Evolutionary conservation across 495 filamentous ascomycete genomes (phyloP).

Genomic region (Aspergillus incahuasiensis): DNA sequence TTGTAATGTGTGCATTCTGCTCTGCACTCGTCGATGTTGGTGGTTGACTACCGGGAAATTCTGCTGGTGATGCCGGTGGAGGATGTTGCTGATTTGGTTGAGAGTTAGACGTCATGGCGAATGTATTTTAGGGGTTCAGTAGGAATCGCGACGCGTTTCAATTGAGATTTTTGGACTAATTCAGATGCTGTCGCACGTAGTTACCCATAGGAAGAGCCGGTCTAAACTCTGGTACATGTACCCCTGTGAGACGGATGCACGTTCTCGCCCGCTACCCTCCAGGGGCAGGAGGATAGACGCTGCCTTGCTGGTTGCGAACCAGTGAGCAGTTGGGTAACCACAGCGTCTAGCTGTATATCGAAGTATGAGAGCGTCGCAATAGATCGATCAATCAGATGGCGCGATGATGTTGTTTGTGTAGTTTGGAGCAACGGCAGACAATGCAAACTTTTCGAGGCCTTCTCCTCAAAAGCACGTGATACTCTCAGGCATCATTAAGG

Average conservation of each 20-base stretch:
- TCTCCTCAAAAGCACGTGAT: neutral
- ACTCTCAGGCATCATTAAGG: neutral
- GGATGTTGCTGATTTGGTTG: slow-evolving; percentile 31
- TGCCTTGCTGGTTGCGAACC: neutral
- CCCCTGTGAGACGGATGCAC: slow-evolving; percentile 3
- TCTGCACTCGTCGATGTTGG: slow-evolving; percentile 31
- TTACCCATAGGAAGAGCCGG: neutral
- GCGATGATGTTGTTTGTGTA: slow-evolving; percentile 41
- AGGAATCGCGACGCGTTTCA: neutral
- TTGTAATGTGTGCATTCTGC: slow-evolving; percentile 27
- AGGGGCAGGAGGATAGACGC: slow-evolving; percentile 1
- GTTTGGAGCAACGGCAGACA: slow-evolving; percentile 48
- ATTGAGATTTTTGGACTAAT: neutral
- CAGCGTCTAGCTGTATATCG: slow-evolving; percentile 4
- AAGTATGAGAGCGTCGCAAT: slow-evolving; percentile 12
- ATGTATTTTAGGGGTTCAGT: neutral
- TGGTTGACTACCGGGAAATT: slow-evolving; percentile 23
- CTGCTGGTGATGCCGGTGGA: slow-evolving; percentile 26
- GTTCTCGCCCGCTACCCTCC: neutral
- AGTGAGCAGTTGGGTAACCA: neutral
- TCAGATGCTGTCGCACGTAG: neutral
- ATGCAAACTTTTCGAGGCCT: slow-evolving; percentile 38
- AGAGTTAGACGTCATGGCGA: slow-evolving; percentile 30
- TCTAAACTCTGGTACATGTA: neutral
- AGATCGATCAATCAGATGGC: slow-evolving; percentile 19